Percentiles rank a stretch among this genome's conserved stretches.
phyloP scores from a whole-genome alignment of 345 rosid genomes.

The Citrus unshiu region DNA sequence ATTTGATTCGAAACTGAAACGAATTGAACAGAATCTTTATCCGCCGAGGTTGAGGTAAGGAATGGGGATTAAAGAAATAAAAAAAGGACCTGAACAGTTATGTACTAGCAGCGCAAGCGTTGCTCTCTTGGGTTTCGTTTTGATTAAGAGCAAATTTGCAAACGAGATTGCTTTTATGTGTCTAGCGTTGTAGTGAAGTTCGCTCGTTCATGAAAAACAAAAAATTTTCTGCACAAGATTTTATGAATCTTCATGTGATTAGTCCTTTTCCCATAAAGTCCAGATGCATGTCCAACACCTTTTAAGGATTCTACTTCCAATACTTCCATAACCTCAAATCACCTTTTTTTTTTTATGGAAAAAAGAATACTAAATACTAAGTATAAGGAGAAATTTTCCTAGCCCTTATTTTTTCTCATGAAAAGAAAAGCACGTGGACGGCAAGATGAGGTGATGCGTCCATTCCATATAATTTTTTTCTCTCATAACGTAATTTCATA shows the following conservation, averaged over 20 bases:
- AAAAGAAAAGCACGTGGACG: no score
- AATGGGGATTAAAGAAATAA: no score
- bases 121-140: constrained; percentile 26
- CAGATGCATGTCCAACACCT: background rate
- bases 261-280: background rate
- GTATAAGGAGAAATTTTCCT: no score
- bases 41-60: no score
- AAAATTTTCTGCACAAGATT: background rate
- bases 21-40: no score
- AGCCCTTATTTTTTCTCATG: no score
- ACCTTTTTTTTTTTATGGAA: background rate
- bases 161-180: background rate
- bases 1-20: no score
- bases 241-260: background rate
- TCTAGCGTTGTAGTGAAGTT: background rate
- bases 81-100: no score
- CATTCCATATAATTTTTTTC: no score
- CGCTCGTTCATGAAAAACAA: background rate
- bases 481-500: no score
- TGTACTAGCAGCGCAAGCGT: background rate
- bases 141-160: constrained; percentile 2
- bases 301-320: background rate
- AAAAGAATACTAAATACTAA: no score
- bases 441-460: no score
- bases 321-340: background rate